Conservation (phyloP, 495 filamentous ascomycete species). For the Penicillium nucicola region DNA sequence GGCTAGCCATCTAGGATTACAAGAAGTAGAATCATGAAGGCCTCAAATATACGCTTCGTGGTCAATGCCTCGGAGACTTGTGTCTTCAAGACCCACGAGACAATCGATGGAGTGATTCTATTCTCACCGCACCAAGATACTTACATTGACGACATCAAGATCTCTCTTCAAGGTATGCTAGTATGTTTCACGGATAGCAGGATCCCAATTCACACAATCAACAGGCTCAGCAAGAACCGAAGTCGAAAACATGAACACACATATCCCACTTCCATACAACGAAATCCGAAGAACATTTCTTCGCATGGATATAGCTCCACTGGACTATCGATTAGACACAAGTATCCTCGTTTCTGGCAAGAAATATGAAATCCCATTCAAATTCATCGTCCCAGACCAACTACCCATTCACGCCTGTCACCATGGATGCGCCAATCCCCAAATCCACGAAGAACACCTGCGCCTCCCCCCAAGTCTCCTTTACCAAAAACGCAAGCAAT, state of each 20-base stretch:
- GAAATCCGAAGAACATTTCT: constrained; percentile 1
- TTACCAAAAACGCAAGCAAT: background rate
- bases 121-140: constrained; percentile 1
- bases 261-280: background rate
- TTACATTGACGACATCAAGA: background rate
- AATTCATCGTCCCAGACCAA: background rate
- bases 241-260: constrained; percentile 5
- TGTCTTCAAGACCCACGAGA: constrained; percentile 4
- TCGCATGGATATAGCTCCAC: background rate
- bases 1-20: too few species aligned
- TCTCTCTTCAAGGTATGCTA: constrained; percentile 1
- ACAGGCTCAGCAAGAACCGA: background rate
- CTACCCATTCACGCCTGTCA: constrained; percentile 4
- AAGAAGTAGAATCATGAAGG: background rate
- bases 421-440: constrained; percentile 1
- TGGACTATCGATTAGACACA: background rate
- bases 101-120: background rate
- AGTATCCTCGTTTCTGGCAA: background rate
- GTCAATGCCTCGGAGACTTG: background rate
- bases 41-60: background rate
- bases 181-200: too few species aligned
- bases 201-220: background rate
- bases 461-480: constrained; percentile 1
- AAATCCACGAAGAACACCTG: constrained; percentile 7
- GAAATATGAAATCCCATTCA: constrained; percentile 1